Base-by-base conservation (phyloP, 1,284 basidiomycete species). In the Malassezia brasiliensis region DNA sequence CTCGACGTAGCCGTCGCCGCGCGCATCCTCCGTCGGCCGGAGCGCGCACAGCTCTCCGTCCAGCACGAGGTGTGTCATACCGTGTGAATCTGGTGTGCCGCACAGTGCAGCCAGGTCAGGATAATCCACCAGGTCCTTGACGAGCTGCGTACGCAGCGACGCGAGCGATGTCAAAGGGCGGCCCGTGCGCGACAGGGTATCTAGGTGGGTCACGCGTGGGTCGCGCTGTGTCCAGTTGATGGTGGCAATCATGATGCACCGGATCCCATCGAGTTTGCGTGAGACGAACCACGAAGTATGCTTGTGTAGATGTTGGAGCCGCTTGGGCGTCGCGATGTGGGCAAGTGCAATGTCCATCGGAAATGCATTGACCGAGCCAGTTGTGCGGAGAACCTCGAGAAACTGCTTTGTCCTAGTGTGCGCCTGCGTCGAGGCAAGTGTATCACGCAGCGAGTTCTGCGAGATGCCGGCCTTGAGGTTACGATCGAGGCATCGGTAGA, bases 41-140 rank as follows among this genome's bases (percentile, higher is more conserved):
- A 53, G 56, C 3, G 59, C 56, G 48, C 67, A 68, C 15, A 67
- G 51, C 40, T 68, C 67, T 28, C 67, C 67, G 41, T 68, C 67
- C 4, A 68, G 50, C 11, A 68, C 53, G n/a, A 68, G 10, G 19
- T 51, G 44, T 31, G 32, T 10, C 14, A 7, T 10, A 10, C 25
- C 32, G 11, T 32, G 12, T 7, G 19, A 0, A 6, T 39, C 14
- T 2, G 17, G 30, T 3, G 15, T 2, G 11, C 17, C 30, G 12
- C 14, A 12, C 3, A 48, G 30, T 9, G 35, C 9, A 20, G 38
- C 46, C 5, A 64, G 19, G 4, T 46, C 53, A 1, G 60, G 53
- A 12, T 52, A 62, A 1, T 46, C 42, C 1, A 42, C 42, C 20
- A 67, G 41, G 7, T 52, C 41, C 10, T 42, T 31, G 1, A 42